Evolutionary conservation across 2,329 filamentous ascomycete genomes (phyloP).

Genomic region (Trichoderma sp.): DNA sequence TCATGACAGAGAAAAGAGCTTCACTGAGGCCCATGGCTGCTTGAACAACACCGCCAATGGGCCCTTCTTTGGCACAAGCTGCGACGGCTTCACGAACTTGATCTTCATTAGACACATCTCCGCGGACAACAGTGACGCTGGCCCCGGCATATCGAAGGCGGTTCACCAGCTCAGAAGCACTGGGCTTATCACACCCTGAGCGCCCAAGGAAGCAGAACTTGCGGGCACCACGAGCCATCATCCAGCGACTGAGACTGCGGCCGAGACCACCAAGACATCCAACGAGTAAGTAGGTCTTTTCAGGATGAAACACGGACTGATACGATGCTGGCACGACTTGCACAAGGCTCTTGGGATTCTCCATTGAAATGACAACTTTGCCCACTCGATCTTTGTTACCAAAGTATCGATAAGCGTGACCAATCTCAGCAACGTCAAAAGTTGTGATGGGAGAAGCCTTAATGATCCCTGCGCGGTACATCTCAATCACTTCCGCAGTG

Average conservation of each 20-base stretch:
- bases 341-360: slow-evolving; percentile 16
- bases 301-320: slow-evolving; percentile 20
- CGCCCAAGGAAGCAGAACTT: slow-evolving; percentile 28
- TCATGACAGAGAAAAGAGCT: slow-evolving; percentile 36
- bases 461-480: slow-evolving; percentile 6
- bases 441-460: neutral
- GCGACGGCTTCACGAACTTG: slow-evolving; percentile 31
- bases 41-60: slow-evolving; percentile 43
- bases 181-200: slow-evolving; percentile 27
- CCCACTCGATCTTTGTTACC: slow-evolving; percentile 26
- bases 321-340: neutral
- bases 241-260: slow-evolving; percentile 30
- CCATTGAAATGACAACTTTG: slow-evolving; percentile 37
- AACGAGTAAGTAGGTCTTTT: slow-evolving; percentile 25
- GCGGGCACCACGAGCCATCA: slow-evolving; percentile 32
- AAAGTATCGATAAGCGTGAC: slow-evolving; percentile 25
- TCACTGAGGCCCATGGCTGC: slow-evolving; percentile 41
- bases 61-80: slow-evolving; percentile 23
- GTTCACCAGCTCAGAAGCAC: slow-evolving; percentile 21
- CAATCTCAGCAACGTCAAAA: slow-evolving; percentile 2
- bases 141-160: slow-evolving; percentile 31
- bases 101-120: slow-evolving; percentile 32
- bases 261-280: slow-evolving; percentile 37
- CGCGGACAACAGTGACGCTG: slow-evolving; percentile 29
- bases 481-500: slow-evolving; percentile 11